Conservation (phyloP, 75 land plant genomes). For the Picea glauca region DNA sequence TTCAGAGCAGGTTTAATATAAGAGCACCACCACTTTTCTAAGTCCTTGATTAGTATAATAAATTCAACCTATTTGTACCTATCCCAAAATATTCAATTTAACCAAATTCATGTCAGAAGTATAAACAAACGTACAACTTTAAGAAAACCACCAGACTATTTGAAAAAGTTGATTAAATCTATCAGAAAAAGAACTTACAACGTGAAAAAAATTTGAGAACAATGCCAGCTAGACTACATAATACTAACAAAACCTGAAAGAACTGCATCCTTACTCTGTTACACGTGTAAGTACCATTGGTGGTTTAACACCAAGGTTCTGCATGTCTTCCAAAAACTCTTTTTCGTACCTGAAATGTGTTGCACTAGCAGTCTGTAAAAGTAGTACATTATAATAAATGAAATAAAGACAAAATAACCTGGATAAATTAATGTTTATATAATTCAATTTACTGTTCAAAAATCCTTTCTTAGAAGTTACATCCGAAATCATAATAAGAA, state of each 20-base stretch:
- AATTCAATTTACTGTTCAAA: background rate
- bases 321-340: slow-evolving; percentile 46
- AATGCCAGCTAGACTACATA: background rate
- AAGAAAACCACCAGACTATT: background rate
- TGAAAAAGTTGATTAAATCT: background rate
- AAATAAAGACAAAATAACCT: background rate
- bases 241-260: background rate
- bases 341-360: slow-evolving; percentile 33
- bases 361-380: background rate
- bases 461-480: background rate
- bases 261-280: slow-evolving; percentile 31
- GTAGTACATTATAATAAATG: background rate
- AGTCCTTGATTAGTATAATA: background rate
- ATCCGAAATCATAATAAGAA: background rate
- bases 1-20: background rate
- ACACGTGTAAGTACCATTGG: slow-evolving; percentile 35
- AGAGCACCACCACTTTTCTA: background rate
- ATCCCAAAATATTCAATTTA: background rate
- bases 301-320: slow-evolving; percentile 26
- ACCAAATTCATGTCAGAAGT: background rate
- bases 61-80: background rate
- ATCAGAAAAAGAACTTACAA: background rate
- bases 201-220: background rate
- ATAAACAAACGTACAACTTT: background rate
- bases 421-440: background rate